Base-by-base conservation (phyloP, 345 rosid species). In the Capsella bursapastoris region DNA sequence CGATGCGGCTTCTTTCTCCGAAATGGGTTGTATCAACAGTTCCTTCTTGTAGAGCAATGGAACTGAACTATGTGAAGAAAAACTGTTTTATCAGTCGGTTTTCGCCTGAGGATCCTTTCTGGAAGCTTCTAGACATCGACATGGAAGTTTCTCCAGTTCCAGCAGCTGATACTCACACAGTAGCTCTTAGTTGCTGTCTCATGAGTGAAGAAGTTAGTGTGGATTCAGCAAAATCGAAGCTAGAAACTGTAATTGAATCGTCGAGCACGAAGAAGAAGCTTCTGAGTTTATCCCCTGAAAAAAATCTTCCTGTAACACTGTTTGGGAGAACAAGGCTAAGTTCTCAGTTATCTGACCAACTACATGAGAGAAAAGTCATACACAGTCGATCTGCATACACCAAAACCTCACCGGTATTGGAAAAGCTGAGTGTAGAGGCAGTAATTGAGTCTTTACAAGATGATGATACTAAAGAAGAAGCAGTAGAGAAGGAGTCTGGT, bases 21-120 rank as follows among this genome's bases (percentile, higher is more conserved):
- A 88, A 82, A 78, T 78, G 94, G 82, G 98, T 93, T 65, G 90
- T 88, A 41, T 93, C 92, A 56, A 89, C 96, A 25, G 88, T 91
- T 55, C 87, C 97, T 9, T 79, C 83, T 69, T 90, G 97, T 75
- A 68, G 88, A 81, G 92, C 98, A 16, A 80, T 84, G 87, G 94
- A 91, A 68, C 70, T 93, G 51, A 81, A 81, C 75, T 93, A 93
- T 81, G 92, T 85, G 32, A 85, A 64, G 82, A 87, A 72, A 78
- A 76, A 83, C 57, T 91, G 89, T 70, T 72, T 80, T 12, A 75
- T 82, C 55, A 76, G 79, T 64, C 74, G 66, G 67, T 66, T 88
- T 77, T 71, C 80, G 68, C 50, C 81, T 6, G 83, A 79, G 66
- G 90, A 88, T 64, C 87, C 84, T 80, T 74, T 91, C 40, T 91